phyloP scores from a whole-genome alignment of 345 rosid species.

The Rhizophora apiculata region DNA sequence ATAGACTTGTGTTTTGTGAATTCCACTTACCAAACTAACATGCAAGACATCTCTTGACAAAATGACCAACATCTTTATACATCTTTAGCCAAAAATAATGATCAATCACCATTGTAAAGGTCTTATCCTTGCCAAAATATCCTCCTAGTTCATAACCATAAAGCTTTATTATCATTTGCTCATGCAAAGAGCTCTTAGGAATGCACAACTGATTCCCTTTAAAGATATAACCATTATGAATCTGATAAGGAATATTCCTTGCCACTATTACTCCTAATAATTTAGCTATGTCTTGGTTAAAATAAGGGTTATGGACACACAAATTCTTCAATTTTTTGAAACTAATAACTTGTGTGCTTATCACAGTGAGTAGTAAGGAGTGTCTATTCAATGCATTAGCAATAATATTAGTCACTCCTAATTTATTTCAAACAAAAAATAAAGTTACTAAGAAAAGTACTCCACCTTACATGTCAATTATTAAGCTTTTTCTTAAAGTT shows the following conservation, averaged over 20 bases:
- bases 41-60: not conserved
- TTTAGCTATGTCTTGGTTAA: not conserved
- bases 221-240: slow-evolving; percentile 6
- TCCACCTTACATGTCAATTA: too few relatives aligned
- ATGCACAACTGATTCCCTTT: slow-evolving; percentile 7
- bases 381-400: not conserved
- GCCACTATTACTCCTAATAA: not conserved
- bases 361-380: not conserved
- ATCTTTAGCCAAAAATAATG: not conserved
- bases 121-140: slow-evolving; percentile 6
- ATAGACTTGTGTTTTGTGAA: not conserved
- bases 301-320: not conserved
- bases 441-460: not conserved
- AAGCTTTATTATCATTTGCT: slow-evolving; percentile 6
- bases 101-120: not conserved
- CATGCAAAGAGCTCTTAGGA: not conserved
- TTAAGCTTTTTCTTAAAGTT: too few relatives aligned
- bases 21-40: not conserved
- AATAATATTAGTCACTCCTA: not conserved
- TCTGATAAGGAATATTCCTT: not conserved
- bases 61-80: not conserved
- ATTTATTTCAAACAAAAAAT: not conserved
- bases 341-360: slow-evolving; percentile 3
- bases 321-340: slow-evolving; percentile 13
- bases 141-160: slow-evolving; percentile 1